Percentiles rank a stretch among this genome's conserved stretches.
Evolutionary conservation across 441 rosid species (phyloP).

Genomic region (Bocquillonia castaneifolia): DNA sequence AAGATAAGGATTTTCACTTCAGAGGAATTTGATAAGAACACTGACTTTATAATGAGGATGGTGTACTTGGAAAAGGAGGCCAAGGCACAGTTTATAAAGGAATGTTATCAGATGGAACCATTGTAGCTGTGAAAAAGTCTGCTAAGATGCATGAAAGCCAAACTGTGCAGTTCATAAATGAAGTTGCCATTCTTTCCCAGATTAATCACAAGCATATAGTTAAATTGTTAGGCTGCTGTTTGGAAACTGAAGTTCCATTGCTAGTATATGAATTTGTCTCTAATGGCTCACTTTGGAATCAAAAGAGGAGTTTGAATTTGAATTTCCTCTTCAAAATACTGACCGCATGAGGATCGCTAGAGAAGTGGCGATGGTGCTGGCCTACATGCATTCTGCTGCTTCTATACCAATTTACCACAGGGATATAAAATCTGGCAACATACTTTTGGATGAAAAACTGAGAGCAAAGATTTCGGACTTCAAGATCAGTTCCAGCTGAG

Average conservation of each 20-base stretch:
- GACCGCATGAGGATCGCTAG: background rate
- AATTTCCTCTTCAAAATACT: background rate
- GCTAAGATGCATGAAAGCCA: background rate
- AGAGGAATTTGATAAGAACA: background rate
- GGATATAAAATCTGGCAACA: background rate
- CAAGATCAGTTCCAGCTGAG: background rate
- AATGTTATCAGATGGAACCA: too few relatives aligned
- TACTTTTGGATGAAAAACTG: background rate
- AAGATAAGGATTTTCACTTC: background rate
- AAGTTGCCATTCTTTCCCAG: background rate
- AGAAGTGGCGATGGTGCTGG: background rate
- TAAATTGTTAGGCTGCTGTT: background rate
- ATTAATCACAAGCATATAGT: conserved; percentile 1
- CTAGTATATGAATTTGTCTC: conserved; percentile 2
- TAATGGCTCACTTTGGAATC: background rate
- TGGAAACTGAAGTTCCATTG: conserved; percentile 1
- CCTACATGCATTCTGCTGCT: background rate
- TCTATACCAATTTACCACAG: background rate
- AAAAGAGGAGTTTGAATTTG: background rate
- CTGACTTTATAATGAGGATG: background rate
- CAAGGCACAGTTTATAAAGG: conserved; percentile 4
- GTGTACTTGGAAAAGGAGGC: background rate
- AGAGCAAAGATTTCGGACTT: conserved; percentile 1
- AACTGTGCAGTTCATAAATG: background rate
- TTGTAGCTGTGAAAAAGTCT: background rate